Evolutionary conservation across 345 rosid species (phyloP).

Genomic region (Anastatica hierochuntica): DNA sequence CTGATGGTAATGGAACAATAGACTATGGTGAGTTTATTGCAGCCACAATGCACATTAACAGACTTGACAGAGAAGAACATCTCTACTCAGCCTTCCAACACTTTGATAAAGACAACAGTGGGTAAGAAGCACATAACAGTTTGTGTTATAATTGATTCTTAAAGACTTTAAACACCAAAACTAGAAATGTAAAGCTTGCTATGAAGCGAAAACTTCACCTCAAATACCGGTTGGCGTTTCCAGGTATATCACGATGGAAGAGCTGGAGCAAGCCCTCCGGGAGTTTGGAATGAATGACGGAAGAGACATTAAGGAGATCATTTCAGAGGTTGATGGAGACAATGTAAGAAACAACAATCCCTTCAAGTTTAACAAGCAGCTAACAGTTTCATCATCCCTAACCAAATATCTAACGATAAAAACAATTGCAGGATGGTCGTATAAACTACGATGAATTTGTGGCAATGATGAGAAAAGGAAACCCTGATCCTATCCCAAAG

Average conservation of each 20-base stretch:
- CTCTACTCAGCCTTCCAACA: too few species aligned
- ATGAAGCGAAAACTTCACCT: neutral
- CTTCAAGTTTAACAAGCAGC: neutral
- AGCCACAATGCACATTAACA: too few species aligned
- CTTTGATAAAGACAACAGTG: too few species aligned
- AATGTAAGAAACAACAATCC: slow-evolving; percentile 36
- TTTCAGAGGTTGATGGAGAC: slow-evolving; percentile 47
- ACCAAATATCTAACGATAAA: neutral
- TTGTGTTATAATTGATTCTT: neutral
- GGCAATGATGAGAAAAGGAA: slow-evolving; percentile 98
- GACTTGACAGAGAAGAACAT: too few species aligned
- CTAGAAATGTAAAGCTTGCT: neutral
- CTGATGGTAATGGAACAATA: slow-evolving; percentile 50
- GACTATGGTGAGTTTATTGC: slow-evolving; percentile 57
- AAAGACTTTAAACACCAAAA: neutral
- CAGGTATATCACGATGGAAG: slow-evolving; percentile 52
- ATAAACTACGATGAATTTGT: slow-evolving; percentile 93
- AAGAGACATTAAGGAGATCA: slow-evolving; percentile 47
- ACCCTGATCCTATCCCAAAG: slow-evolving; percentile 68
- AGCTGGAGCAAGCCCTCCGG: slow-evolving; percentile 49
- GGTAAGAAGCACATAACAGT: slow-evolving; percentile 33
- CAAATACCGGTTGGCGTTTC: neutral
- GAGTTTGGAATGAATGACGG: slow-evolving; percentile 51
- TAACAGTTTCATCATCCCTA: neutral
- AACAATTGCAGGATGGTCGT: slow-evolving; percentile 57